Evolutionary conservation across 768 basidiomycete species (phyloP).

Genomic region (Amanita muscaria): DNA sequence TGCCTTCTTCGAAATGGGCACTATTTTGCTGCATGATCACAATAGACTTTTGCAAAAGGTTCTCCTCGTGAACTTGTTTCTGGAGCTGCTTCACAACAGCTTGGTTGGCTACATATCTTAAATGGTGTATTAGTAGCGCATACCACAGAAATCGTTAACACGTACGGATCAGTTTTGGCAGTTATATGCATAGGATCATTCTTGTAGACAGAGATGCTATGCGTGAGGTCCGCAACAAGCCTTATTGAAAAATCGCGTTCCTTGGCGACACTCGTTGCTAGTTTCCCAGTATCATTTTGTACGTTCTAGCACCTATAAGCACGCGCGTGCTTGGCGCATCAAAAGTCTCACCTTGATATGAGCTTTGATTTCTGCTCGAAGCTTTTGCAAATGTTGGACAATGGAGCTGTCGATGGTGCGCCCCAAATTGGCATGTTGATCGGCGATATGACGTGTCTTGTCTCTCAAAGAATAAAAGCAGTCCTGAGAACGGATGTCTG

Average conservation of each 20-base stretch:
- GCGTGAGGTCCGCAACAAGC: conserved; percentile 80
- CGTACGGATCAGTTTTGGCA: conserved; percentile 76
- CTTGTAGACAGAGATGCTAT: conserved; percentile 84
- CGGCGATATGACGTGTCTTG: conserved; percentile 87
- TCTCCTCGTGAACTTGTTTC: conserved; percentile 95
- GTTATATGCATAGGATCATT: conserved; percentile 88
- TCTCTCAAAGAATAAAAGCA: conserved; percentile 89
- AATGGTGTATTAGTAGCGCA: neutral
- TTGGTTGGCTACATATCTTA: conserved; percentile 58
- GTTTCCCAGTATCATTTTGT: conserved; percentile 91
- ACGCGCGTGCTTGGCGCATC: neutral
- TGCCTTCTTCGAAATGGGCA: conserved; percentile 94
- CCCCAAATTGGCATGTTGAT: conserved; percentile 94
- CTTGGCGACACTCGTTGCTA: conserved; percentile 84
- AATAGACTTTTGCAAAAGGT: conserved; percentile 93
- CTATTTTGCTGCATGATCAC: conserved; percentile 98
- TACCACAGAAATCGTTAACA: conserved; percentile 16
- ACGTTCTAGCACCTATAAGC: conserved; percentile 49
- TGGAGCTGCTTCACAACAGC: conserved; percentile 73
- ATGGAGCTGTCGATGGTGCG: conserved; percentile 95
- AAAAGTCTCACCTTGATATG: conserved; percentile 74
- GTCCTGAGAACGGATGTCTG: conserved; percentile 40
- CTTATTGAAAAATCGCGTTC: conserved; percentile 85
- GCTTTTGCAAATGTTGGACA: conserved; percentile 94
- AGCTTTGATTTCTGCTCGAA: conserved; percentile 92